A percentile compares a stretch with the other conserved stretches of the same genome.
These are phyloP conservation scores for Aspergillus tamarii DNA, from an alignment of 2,329 filamentous ascomycete genomes.

Conservation along the genomic window DNA sequence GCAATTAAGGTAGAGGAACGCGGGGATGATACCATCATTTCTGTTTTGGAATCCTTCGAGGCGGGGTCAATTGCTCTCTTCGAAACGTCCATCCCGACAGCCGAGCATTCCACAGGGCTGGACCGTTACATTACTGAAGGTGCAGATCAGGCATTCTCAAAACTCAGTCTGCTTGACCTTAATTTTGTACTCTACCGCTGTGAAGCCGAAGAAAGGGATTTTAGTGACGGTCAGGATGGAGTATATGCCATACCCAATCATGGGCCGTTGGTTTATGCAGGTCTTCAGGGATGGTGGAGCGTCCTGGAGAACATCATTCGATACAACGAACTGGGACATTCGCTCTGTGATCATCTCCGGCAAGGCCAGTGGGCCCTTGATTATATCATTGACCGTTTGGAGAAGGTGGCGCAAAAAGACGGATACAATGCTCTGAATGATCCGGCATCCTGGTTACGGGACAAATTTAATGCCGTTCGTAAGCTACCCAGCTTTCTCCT, in stretches of 20 bases:
- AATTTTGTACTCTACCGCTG: slow-evolving; percentile 92
- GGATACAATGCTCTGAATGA: slow-evolving; percentile 65
- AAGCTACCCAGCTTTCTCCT: slow-evolving; percentile 85
- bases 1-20: slow-evolving; percentile 74
- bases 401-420: slow-evolving; percentile 67
- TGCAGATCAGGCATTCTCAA: slow-evolving; percentile 74
- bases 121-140: slow-evolving; percentile 86
- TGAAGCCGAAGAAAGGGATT: slow-evolving; percentile 83
- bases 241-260: slow-evolving; percentile 83
- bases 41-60: slow-evolving; percentile 79
- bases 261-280: slow-evolving; percentile 87
- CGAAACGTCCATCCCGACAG: slow-evolving; percentile 91
- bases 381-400: slow-evolving; percentile 78
- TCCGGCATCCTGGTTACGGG: slow-evolving; percentile 76
- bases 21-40: slow-evolving; percentile 75
- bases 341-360: slow-evolving; percentile 88
- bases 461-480: slow-evolving; percentile 84
- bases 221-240: slow-evolving; percentile 79
- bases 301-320: slow-evolving; percentile 80
- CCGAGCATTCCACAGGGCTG: slow-evolving; percentile 79
- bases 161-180: slow-evolving; percentile 76
- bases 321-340: slow-evolving; percentile 89
- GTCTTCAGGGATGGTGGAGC: slow-evolving; percentile 99
- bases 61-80: slow-evolving; percentile 94
- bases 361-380: slow-evolving; percentile 92